A percentile compares a stretch with the other conserved stretches of the same genome.
phyloP scores from a whole-genome alignment of 495 filamentous ascomycete genomes.

The Melanomma pulvis-pyrius region DNA sequence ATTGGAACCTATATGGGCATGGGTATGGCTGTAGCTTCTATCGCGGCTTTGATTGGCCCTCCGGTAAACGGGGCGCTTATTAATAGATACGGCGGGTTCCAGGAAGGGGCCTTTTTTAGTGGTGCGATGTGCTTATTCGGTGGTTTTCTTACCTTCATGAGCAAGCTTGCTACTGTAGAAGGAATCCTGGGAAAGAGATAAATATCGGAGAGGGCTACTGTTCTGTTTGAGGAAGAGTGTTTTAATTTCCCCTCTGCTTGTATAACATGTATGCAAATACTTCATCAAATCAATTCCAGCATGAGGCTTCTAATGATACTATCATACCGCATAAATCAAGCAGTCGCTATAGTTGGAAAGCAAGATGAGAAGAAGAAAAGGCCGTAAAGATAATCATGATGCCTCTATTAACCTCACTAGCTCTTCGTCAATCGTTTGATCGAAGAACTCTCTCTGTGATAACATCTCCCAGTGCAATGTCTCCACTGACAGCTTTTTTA shows the following conservation, averaged over 20 bases:
- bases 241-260: no score
- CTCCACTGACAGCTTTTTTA: not conserved
- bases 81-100: constrained; percentile 48
- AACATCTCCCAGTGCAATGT: not conserved
- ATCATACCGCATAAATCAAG: no score
- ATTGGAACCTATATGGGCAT: constrained; percentile 61
- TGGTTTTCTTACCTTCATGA: constrained; percentile 20
- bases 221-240: no score
- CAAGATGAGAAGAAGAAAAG: no score
- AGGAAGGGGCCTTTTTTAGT: constrained; percentile 52
- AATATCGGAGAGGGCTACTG: no score
- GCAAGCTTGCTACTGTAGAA: constrained; percentile 42
- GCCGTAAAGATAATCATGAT: no score
- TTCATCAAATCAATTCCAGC: no score
- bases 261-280: no score
- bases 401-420: no score
- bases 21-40: constrained; percentile 51
- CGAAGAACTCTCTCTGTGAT: not conserved
- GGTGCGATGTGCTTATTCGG: constrained; percentile 47
- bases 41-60: constrained; percentile 56
- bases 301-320: no score
- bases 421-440: not conserved
- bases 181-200: constrained; percentile 42
- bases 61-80: constrained; percentile 57
- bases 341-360: no score